Evolutionary conservation across 306 rosid species (phyloP), one percentile per base, ranked within the genome.

Genomic region (Alnus glutinosa): DNA sequence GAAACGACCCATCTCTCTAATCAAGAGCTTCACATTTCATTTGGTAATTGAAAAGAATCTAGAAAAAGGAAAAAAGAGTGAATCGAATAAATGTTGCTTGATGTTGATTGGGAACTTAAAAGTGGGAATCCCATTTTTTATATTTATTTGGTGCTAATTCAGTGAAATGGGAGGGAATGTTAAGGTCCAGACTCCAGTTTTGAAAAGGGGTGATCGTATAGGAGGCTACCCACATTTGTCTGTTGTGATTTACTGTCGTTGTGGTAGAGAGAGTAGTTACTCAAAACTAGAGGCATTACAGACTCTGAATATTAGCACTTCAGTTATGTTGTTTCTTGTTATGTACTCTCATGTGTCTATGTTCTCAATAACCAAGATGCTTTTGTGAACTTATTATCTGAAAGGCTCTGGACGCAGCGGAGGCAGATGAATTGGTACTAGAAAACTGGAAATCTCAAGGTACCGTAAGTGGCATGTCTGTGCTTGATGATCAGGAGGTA

Each of bases 381-480:
- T 84, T 82, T 36, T 77, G 51, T 79, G 79, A 71, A 52, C 78
- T 82, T 81, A 63, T 57, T 77, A 42, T 83, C 42, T 80, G 81
- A 73, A 59, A 91, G 92, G 92, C 66, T 70, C 72, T 78, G 71
- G 90, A 80, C 79, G 61, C 86, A 54, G 68, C 77, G 67, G 88
- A 83, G 79, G 87, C 84, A 13, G 97, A 92, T 75, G 98, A 92
- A 73, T 85, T 87, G 78, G 92, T 95, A 77, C 94, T 95, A 63
- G 86, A 72, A 78, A 95, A 92, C 90, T 95, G 98, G 97, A 83
- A 83, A 85, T 91, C 97, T 83, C 94, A 87, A 69, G 92, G 93
- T 49, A 85, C 89, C 62, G 76, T 30, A 28, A 71, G 58, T 54
- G 87, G 84, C 80, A 52, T 88, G 87, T 92, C 95, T 70, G 94